These are phyloP conservation scores for Yarrowia bubula DNA, from an alignment of 805 yeast species.

Conservation along the genomic window DNA sequence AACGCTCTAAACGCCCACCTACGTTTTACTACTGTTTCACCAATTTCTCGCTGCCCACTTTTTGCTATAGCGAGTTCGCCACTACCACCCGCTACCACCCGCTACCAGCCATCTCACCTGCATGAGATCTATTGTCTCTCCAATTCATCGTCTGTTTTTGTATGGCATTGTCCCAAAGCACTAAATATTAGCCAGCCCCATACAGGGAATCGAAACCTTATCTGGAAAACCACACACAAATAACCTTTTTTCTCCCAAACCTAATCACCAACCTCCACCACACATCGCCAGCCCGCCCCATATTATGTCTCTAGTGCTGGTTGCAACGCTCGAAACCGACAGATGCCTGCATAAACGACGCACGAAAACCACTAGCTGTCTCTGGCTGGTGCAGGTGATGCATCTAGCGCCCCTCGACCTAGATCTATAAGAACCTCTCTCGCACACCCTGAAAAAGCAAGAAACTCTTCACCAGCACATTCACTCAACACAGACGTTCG, in stretches of 20 bases:
- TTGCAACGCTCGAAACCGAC: background rate
- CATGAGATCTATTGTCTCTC: background rate
- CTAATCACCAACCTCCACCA: conserved; percentile 2
- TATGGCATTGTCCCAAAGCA: background rate
- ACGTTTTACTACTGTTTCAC: too few species aligned
- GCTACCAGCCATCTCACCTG: conserved; percentile 14
- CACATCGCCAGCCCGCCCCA: background rate
- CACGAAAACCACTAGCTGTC: background rate
- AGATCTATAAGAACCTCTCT: too few species aligned
- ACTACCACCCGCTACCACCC: background rate
- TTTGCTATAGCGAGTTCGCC: background rate
- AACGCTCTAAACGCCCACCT: too few species aligned
- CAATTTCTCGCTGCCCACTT: too few species aligned
- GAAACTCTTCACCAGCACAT: background rate
- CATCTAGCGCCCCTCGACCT: too few species aligned
- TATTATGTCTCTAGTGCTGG: conserved; percentile 8
- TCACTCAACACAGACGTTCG: background rate
- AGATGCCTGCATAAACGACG: background rate
- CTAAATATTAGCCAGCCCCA: background rate
- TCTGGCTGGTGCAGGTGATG: background rate
- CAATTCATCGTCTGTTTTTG: background rate
- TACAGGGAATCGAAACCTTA: background rate
- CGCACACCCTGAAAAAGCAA: background rate
- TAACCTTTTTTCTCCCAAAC: background rate
- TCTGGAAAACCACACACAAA: background rate